Evolutionary conservation across 2,329 filamentous ascomycete genomes (phyloP).

Genomic region (Colletotrichum gloeosporioides): DNA sequence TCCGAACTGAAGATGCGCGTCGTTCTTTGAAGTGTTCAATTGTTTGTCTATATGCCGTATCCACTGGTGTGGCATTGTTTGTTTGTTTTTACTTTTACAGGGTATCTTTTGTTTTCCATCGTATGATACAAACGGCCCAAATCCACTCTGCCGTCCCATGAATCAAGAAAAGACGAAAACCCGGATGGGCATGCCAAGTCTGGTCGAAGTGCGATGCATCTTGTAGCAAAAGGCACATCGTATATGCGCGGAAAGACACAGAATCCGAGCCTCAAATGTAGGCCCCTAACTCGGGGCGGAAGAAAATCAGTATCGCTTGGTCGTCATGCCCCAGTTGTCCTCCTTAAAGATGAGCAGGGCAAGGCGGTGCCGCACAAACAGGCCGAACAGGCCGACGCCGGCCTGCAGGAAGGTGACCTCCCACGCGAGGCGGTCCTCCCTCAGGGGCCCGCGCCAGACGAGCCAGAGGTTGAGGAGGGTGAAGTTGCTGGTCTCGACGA

Average conservation of each 20-base stretch:
- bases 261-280: background rate
- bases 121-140: background rate
- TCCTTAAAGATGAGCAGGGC: slow-evolving; percentile 88
- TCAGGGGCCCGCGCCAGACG: slow-evolving; percentile 90
- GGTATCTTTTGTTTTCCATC: slow-evolving; percentile 7
- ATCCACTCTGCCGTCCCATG: background rate
- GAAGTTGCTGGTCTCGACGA: slow-evolving; percentile 85
- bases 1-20: background rate
- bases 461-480: slow-evolving; percentile 96
- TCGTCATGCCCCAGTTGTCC: slow-evolving; percentile 70
- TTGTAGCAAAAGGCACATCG: background rate
- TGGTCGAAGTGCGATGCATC: background rate
- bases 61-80: background rate
- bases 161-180: background rate
- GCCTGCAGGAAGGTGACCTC: slow-evolving; percentile 84
- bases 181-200: background rate
- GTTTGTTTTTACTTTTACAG: background rate
- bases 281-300: background rate
- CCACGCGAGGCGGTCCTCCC: slow-evolving; percentile 81
- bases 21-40: background rate
- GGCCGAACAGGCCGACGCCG: slow-evolving; percentile 76
- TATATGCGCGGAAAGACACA: background rate
- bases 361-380: slow-evolving; percentile 85
- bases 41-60: background rate
- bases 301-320: slow-evolving; percentile 13